Evolutionary conservation across 371 early-diverging fungal species (phyloP).

Genomic region (Capillidium heterosporum): DNA sequence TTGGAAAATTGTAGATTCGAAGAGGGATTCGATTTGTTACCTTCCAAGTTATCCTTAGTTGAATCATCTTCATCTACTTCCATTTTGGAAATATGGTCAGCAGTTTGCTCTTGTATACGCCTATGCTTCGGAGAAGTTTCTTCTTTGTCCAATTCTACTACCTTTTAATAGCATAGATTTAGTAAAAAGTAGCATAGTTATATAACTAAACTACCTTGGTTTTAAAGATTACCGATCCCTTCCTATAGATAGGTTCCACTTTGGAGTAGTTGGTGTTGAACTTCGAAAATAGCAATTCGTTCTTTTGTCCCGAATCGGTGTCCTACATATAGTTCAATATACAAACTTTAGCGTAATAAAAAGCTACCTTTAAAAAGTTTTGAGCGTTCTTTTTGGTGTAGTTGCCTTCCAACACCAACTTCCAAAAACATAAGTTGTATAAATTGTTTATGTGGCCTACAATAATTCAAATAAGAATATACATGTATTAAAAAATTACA

Average conservation of each 20-base stretch:
- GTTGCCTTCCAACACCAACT: conserved; percentile 49
- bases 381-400: conserved; percentile 47
- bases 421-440: conserved; percentile 91
- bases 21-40: neutral
- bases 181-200: neutral
- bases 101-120: neutral
- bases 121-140: neutral
- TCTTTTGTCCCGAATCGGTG: conserved; percentile 67
- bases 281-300: conserved; percentile 69
- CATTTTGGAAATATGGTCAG: conserved; percentile 5
- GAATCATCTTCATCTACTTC: neutral
- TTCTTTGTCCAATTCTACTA: neutral
- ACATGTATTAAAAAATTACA: conserved; percentile 21
- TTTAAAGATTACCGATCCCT: conserved; percentile 64
- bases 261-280: conserved; percentile 80
- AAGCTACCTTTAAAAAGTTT: conserved; percentile 4
- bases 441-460: conserved; percentile 65
- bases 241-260: conserved; percentile 58
- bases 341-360: neutral
- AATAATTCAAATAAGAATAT: neutral
- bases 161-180: neutral
- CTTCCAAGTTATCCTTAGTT: neutral
- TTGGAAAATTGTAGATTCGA: conserved; percentile 15
- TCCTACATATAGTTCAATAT: conserved; percentile 20
- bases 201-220: conserved; percentile 19